A percentile compares a stretch with the other conserved stretches of the same genome.
These are phyloP conservation scores for Juglanconis oblonga DNA, from an alignment of 2,329 filamentous ascomycete species.

Conservation along the genomic window DNA sequence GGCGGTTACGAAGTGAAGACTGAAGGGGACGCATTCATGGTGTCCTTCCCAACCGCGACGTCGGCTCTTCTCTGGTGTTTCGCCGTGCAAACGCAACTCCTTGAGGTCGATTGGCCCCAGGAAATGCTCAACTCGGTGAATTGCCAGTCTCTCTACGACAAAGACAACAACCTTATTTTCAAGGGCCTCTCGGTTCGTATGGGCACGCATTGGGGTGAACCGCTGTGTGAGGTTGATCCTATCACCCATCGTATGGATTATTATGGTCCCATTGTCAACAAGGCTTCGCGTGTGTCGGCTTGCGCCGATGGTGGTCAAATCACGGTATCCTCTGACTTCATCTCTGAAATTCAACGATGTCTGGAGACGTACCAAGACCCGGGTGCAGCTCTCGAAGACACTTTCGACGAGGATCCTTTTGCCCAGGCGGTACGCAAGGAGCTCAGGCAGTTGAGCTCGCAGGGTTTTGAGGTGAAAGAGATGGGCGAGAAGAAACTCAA, in stretches of 20 bases:
- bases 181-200: constrained; percentile 92
- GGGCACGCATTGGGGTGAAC: constrained; percentile 94
- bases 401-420: constrained; percentile 70
- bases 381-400: constrained; percentile 72
- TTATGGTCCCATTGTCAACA: constrained; percentile 99
- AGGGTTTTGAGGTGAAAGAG: constrained; percentile 96
- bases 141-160: constrained; percentile 78
- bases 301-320: constrained; percentile 97
- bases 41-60: constrained; percentile 94
- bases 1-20: constrained; percentile 99
- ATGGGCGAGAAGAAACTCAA: constrained; percentile 91
- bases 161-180: constrained; percentile 87
- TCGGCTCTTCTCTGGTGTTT: constrained; percentile 96
- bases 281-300: constrained; percentile 87
- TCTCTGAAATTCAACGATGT: constrained; percentile 89
- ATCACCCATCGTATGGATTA: constrained; percentile 99
- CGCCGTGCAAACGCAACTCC: constrained; percentile 81
- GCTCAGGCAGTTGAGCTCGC: constrained; percentile 78
- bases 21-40: constrained; percentile 99
- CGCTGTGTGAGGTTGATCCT: constrained; percentile 91
- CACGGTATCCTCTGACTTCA: constrained; percentile 94
- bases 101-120: constrained; percentile 88
- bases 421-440: constrained; percentile 82
- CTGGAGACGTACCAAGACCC: constrained; percentile 85
- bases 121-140: constrained; percentile 86